phyloP scores from a whole-genome alignment of 1,139 yeast genomes.

The Candida sanyaensis region DNA sequence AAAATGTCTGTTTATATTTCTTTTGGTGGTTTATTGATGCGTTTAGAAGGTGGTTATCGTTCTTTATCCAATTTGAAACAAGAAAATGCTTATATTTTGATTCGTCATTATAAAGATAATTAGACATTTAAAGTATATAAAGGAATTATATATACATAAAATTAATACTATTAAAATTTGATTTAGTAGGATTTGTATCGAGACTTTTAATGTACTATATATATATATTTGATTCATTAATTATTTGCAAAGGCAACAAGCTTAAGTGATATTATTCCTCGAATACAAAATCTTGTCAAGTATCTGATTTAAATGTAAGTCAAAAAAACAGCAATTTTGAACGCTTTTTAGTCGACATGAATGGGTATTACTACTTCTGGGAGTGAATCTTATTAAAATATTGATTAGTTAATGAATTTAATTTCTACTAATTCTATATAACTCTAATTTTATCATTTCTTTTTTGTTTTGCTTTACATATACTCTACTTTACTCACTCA shows the following conservation, averaged over 20 bases:
- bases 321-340: too few relatives aligned
- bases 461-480: neutral
- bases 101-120: constrained; percentile 66
- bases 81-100: constrained; percentile 87
- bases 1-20: constrained; percentile 87
- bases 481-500: neutral
- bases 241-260: too few relatives aligned
- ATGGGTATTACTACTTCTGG: too few relatives aligned
- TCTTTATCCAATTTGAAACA: constrained; percentile 86
- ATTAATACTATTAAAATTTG: neutral
- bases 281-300: too few relatives aligned
- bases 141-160: neutral
- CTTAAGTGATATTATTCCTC: too few relatives aligned
- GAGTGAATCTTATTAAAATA: too few relatives aligned
- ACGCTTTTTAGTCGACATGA: too few relatives aligned
- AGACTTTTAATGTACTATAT: neutral
- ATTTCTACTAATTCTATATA: too few relatives aligned
- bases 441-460: too few relatives aligned
- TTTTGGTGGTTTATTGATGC: constrained; percentile 92
- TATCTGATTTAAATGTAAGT: too few relatives aligned
- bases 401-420: too few relatives aligned
- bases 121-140: constrained; percentile 14
- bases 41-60: constrained; percentile 94
- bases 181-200: neutral
- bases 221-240: neutral